A percentile compares a stretch with the other conserved stretches of the same genome.
Conservation (phyloP, 2,329 filamentous ascomycete species). For the Ascomycota sp. region DNA sequence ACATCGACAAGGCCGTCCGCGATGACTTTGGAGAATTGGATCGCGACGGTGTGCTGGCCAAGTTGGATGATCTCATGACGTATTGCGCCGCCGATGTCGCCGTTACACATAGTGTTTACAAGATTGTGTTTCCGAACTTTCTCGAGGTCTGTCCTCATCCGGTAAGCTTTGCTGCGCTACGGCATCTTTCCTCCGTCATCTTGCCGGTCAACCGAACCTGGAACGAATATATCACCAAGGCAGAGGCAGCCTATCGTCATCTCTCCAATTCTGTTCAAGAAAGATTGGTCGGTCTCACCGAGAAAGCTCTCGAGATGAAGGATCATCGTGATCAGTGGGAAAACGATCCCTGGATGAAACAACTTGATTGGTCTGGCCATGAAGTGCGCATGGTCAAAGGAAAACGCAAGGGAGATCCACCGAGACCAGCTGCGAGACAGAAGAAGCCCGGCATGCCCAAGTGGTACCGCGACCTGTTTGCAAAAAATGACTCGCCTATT, state of each 20-base stretch:
- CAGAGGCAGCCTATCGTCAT: constrained; percentile 65
- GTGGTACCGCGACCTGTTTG: constrained; percentile 88
- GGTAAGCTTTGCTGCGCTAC: constrained; percentile 84
- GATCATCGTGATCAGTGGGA: constrained; percentile 46
- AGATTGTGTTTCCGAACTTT: constrained; percentile 81
- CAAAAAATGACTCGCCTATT: constrained; percentile 46
- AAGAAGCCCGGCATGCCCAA: constrained; percentile 88
- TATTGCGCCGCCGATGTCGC: constrained; percentile 92
- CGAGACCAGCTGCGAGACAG: constrained; percentile 58
- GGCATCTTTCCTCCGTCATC: constrained; percentile 86
- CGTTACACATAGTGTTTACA: constrained; percentile 85
- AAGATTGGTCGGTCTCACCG: constrained; percentile 50
- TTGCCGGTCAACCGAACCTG: constrained; percentile 76
- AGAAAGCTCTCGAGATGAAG: constrained; percentile 60
- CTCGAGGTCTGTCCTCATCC: constrained; percentile 82
- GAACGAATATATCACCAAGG: constrained; percentile 65
- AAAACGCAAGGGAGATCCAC: constrained; percentile 68
- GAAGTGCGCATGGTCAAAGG: constrained; percentile 80
- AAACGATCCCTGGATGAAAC: constrained; percentile 74
- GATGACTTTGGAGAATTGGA: constrained; percentile 75
- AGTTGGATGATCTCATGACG: constrained; percentile 65
- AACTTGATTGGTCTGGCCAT: constrained; percentile 91
- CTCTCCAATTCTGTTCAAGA: constrained; percentile 61
- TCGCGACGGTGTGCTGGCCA: constrained; percentile 44
- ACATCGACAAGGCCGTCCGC: constrained; percentile 73